Evolutionary conservation across 2,329 filamentous ascomycete species (phyloP), one percentile per base, ranked within the genome.

Genomic region (Venturia carpophila): DNA sequence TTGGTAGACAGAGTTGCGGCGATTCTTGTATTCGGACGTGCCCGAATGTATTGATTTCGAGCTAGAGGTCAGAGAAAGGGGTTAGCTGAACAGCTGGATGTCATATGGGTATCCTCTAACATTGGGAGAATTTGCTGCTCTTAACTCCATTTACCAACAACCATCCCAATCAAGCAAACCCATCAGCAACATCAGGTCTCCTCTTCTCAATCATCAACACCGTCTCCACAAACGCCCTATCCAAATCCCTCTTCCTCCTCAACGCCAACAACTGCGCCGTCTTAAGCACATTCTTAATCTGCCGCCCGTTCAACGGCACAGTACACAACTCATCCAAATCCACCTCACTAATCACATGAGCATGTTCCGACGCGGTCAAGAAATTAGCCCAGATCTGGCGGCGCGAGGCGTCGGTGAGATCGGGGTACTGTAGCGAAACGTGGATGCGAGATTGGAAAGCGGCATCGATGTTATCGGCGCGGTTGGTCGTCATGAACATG

Each of bases 271-370:
- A 60, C 19, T 63, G 37, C 58, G 56, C 76, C 79, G 80, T 79
- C 71, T 80, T 77, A 69, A 80, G 73, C 10, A 76, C 77, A 65
- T 76, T 79, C 70, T 81, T 81, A 68, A 80, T 82, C 73, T 79
- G 76, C 27, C 78, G 71, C 5, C 77, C 79, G 60, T 81, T 82
- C 65, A 79, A 73, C 66, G 73, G 71, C 77, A 75, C 79, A 27
- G 73, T 70, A 2, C 73, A 71, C 13, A 82, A 71, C 67, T 79
- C 72, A 37, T 70, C 68, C 4, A 80, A 66, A 42, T 80, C 76
- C 10, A 72, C 73, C 1, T 78, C 75, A 24, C 69, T 68, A 17
- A 74, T 24, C 1, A 27, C 39, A 13, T 60, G 45, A 24, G 34
- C 62, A 30, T 39, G 41, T 10, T 61, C 41, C 34, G 19, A 24